Percentiles rank a stretch among this genome's conserved stretches.
Evolutionary conservation across 1,284 basidiomycete species (phyloP).

Genomic region (Fomitopsis palustris): DNA sequence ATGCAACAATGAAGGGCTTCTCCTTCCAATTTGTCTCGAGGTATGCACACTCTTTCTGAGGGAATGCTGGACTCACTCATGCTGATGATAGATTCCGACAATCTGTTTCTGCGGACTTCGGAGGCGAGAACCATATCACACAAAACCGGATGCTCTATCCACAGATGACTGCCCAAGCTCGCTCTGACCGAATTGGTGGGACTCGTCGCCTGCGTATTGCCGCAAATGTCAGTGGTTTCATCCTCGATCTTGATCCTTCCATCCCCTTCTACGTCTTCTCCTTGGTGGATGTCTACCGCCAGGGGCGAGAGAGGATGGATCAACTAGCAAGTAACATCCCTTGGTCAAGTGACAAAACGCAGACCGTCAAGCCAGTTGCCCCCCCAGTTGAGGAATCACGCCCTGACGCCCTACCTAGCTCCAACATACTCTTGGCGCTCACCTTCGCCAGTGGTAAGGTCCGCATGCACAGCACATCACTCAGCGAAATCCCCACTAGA

Average conservation of each 20-base stretch:
- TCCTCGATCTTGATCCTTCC: slow-evolving; percentile 80
- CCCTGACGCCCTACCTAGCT: slow-evolving; percentile 41
- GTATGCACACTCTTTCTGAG: slow-evolving; percentile 37
- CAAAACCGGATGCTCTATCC: slow-evolving; percentile 80
- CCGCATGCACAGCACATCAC: slow-evolving; percentile 50
- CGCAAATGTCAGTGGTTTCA: slow-evolving; percentile 83
- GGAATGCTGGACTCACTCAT: slow-evolving; percentile 1
- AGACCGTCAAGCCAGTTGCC: slow-evolving; percentile 15
- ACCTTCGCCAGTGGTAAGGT: slow-evolving; percentile 82
- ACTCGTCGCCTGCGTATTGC: slow-evolving; percentile 61
- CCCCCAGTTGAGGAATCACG: slow-evolving; percentile 25
- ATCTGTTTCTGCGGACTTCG: slow-evolving; percentile 64
- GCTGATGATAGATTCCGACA: slow-evolving; percentile 66
- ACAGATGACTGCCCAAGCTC: slow-evolving; percentile 74
- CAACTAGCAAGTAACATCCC: slow-evolving; percentile 52
- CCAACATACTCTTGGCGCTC: slow-evolving; percentile 70
- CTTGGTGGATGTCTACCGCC: slow-evolving; percentile 80
- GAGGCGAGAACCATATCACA: slow-evolving; percentile 65
- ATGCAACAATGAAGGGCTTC: slow-evolving; percentile 67
- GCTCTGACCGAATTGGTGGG: slow-evolving; percentile 48
- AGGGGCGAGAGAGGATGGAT: slow-evolving; percentile 76
- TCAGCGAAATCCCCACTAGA: slow-evolving; percentile 32
- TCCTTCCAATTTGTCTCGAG: slow-evolving; percentile 81
- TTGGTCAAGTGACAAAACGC: slow-evolving; percentile 34
- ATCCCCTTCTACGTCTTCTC: slow-evolving; percentile 80